phyloP scores from a whole-genome alignment of 306 rosid genomes.

The Pyrus communis region DNA sequence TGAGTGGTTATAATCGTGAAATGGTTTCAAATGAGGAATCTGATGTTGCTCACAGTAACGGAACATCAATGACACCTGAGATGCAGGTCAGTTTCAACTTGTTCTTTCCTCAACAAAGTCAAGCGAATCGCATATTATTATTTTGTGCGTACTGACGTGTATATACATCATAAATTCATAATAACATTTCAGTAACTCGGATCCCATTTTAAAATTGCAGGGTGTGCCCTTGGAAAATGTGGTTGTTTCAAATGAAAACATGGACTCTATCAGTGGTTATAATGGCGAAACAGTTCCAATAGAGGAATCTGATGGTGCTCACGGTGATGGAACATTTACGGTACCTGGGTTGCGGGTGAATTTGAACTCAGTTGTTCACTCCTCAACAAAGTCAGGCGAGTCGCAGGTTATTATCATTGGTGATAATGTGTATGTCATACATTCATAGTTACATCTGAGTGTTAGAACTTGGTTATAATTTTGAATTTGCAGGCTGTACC shows the following conservation, averaged over 20 bases:
- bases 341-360: neutral
- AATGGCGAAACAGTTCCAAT: neutral
- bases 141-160: neutral
- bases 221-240: conserved; percentile 5
- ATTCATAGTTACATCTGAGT: neutral
- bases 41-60: neutral
- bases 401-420: neutral
- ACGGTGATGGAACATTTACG: neutral
- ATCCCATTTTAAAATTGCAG: neutral
- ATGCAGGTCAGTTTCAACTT: conserved; percentile 1
- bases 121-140: neutral
- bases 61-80: neutral
- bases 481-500: neutral
- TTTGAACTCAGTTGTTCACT: neutral
- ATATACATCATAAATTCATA: neutral
- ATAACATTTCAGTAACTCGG: neutral
- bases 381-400: neutral
- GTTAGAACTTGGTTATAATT: neutral
- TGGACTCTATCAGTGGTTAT: neutral
- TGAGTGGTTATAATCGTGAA: neutral
- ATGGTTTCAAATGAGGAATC: neutral
- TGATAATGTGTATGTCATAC: neutral
- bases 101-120: neutral
- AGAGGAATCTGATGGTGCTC: neutral
- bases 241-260: neutral